Evolutionary conservation across 352 stramenopile species (phyloP).

Genomic region (Peronospora destructor): DNA sequence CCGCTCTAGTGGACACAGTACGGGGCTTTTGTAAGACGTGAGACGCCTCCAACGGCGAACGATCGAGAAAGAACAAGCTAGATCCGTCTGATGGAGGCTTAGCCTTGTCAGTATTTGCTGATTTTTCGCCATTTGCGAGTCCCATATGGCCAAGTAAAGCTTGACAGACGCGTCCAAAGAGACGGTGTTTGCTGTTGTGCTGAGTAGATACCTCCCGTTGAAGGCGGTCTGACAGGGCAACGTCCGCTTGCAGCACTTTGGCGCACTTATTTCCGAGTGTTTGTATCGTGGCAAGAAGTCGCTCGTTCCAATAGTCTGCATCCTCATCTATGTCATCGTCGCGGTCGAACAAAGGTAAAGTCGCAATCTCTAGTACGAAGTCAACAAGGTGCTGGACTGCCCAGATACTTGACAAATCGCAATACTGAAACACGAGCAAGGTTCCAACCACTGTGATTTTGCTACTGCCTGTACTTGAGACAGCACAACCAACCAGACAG

Average conservation of each 20-base stretch:
- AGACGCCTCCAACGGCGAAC: neutral
- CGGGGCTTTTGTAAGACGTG: neutral
- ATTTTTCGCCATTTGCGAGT: neutral
- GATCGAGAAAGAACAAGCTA: constrained; percentile 18
- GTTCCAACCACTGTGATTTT: constrained; percentile 10
- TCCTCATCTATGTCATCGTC: constrained; percentile 1
- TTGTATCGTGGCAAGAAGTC: constrained; percentile 12
- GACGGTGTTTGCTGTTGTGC: constrained; percentile 1
- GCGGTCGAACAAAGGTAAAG: constrained; percentile 7
- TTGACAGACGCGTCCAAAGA: constrained; percentile 10
- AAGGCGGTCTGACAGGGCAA: constrained; percentile 24
- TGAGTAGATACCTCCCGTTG: constrained; percentile 9
- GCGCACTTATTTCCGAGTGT: constrained; percentile 33
- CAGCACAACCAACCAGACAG: constrained; percentile 22
- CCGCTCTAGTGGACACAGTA: constrained; percentile 1
- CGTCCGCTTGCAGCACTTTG: constrained; percentile 25
- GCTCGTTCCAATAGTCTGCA: constrained; percentile 10
- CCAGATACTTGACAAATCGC: constrained; percentile 29
- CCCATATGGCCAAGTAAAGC: constrained; percentile 14
- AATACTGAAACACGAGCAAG: constrained; percentile 27
- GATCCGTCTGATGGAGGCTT: constrained; percentile 1
- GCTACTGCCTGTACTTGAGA: neutral
- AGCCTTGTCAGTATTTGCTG: neutral
- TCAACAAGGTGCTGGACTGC: constrained; percentile 31
- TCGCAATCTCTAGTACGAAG: constrained; percentile 21